Evolutionary conservation across 768 basidiomycete genomes (phyloP), one percentile per base, ranked within the genome.

Genomic region (Amanita brunnescens): DNA sequence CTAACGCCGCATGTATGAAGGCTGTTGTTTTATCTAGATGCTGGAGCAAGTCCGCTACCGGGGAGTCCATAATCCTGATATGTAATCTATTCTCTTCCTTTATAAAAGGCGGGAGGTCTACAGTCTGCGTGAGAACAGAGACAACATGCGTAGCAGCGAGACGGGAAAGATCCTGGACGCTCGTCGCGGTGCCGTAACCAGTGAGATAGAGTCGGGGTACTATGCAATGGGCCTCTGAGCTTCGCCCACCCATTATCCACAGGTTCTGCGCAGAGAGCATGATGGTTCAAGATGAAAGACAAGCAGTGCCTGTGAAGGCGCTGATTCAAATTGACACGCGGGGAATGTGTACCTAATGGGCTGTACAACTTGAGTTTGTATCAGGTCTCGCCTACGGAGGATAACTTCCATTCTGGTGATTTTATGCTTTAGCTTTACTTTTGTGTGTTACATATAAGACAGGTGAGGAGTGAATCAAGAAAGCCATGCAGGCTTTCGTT

Each of bases 121-220:
- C 76, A 16, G 66, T 66, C 32, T 66, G 56, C 51, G 88, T 84
- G 41, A 88, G 54, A 29, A 83, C 74, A 21, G 81, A 84, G 23
- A 90, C 64, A 54, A 90, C 68, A 66, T 90, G 88, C 0, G 87
- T 90, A 56, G 88, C 78, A 10, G 83, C 83, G 5, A 87, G 74
- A 18, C 64, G 65, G 9, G 57, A 52, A n/a, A 87, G 68, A 51
- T 72, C 70, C 3, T 70, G 68, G 9, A 62, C 62, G 59, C 79
- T 65, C 21, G 62, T 63, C n/a, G 83, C 86, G 8, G 78, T 80
- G 57, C 65, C 66, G 44, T 75, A 74, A 57, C 81, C 82, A 2
- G 84, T 79, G 47, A 89, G 77, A 59, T 81, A 88, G 16, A 89
- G 66, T 21, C 73, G 68, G 10, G 72, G 69, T 3, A 68, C 56